A percentile compares a stretch with the other conserved stretches of the same genome.
phyloP scores from a whole-genome alignment of 257 asterid genomes.

The Primulina eburnea region DNA sequence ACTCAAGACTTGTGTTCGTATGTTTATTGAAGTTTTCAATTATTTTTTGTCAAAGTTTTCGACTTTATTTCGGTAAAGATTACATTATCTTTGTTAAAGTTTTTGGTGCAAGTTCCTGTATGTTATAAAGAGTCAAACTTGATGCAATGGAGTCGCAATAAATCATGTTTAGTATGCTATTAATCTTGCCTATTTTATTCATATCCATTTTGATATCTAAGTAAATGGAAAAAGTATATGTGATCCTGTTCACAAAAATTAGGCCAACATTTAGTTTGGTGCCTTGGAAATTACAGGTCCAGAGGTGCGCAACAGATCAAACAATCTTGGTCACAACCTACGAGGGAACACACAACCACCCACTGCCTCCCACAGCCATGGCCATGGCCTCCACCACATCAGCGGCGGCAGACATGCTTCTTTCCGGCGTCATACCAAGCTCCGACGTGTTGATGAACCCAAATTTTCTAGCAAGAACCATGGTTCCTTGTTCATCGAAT shows the following conservation, averaged over 20 bases:
- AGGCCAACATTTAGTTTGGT: neutral
- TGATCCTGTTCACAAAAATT: neutral
- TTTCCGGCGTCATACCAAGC: conserved; percentile 61
- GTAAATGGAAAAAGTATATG: neutral
- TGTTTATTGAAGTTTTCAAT: too few relatives aligned
- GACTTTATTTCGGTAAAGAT: too few relatives aligned
- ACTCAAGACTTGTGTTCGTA: too few relatives aligned
- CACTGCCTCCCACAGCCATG: conserved; percentile 74
- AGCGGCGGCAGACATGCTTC: conserved; percentile 93
- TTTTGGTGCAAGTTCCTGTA: too few relatives aligned
- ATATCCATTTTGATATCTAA: too few relatives aligned
- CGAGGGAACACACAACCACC: conserved; percentile 90
- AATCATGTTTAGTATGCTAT: too few relatives aligned
- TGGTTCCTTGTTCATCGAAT: conserved; percentile 12
- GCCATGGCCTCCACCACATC: conserved; percentile 96
- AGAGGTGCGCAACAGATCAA: conserved; percentile 68
- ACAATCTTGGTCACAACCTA: conserved; percentile 83
- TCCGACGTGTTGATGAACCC: conserved; percentile 8
- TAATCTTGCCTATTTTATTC: too few relatives aligned
- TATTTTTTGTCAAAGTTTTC: too few relatives aligned
- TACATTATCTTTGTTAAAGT: too few relatives aligned
- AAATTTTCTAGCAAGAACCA: neutral
- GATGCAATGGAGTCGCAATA: too few relatives aligned
- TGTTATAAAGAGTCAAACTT: too few relatives aligned
- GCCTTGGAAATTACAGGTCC: conserved; percentile 50